Conservation (phyloP, 2,329 filamentous ascomycete species). For the Aphanoascus verrucosus region DNA sequence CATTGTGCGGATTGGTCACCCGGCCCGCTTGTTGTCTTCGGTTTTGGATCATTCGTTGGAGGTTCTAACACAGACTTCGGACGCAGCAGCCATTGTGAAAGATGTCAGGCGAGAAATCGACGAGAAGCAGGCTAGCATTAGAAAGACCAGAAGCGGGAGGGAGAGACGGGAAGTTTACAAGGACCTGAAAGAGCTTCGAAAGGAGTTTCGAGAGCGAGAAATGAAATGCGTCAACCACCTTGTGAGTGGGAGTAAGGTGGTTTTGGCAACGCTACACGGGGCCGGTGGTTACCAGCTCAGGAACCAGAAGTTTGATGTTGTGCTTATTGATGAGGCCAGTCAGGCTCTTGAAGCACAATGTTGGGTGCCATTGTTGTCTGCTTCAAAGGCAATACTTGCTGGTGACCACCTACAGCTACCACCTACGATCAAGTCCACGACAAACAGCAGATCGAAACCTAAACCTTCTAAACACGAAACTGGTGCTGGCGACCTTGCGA, state of each 20-base stretch:
- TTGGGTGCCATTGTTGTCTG: conserved; percentile 79
- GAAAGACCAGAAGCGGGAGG: conserved; percentile 70
- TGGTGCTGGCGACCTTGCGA: conserved; percentile 16
- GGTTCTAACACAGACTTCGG: conserved; percentile 78
- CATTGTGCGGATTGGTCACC: conserved; percentile 83
- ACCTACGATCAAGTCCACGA: conserved; percentile 77
- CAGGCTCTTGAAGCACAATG: conserved; percentile 94
- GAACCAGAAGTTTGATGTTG: conserved; percentile 75
- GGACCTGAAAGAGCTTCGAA: conserved; percentile 73
- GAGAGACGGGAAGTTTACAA: conserved; percentile 73
- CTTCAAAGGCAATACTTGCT: conserved; percentile 75
- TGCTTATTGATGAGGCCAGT: conserved; percentile 91
- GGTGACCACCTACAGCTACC: conserved; percentile 91
- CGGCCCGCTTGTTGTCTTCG: conserved; percentile 76
- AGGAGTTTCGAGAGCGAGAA: conserved; percentile 81
- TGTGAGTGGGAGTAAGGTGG: conserved; percentile 68
- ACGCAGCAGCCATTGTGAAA: conserved; percentile 77
- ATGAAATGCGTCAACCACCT: conserved; percentile 67
- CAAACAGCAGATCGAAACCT: conserved; percentile 32
- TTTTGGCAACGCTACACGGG: conserved; percentile 85
- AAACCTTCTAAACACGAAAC: conserved; percentile 24
- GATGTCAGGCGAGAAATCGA: conserved; percentile 92
- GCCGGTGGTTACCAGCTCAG: conserved; percentile 75
- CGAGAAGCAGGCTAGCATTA: conserved; percentile 73
- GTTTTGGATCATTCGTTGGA: conserved; percentile 86